Evolutionary conservation across 2,329 filamentous ascomycete species (phyloP), one percentile per base, ranked within the genome.

Genomic region (Pseudomassariella vexata): DNA sequence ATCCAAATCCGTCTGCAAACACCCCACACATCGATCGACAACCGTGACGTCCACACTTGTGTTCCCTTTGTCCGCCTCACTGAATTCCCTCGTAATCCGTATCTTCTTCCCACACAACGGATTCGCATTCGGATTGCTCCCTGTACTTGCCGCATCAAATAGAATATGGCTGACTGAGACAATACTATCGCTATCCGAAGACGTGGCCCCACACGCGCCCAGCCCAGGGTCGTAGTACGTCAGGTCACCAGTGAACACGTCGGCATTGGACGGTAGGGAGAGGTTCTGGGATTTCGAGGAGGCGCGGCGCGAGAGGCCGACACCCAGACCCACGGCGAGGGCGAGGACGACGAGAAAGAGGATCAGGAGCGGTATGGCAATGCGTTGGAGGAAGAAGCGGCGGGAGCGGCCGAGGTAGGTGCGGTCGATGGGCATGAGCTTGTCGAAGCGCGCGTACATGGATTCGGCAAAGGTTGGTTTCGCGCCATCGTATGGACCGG

Each of bases 221-320:
- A 85, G 65, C 4, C 57, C 64, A 0, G 81, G 73, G 12, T 63
- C 60, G 53, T 83, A 89, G 60, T 79, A 89, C 1, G 81, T 86
- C 30, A 85, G 53, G 30, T 85, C 79, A 32, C 80, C 82, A 4
- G 60, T 68, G 46, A 73, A 76, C n/a, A 40, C 29, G 9, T 14
- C 35, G 6, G 22, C 22, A 24, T 39, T 39, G 36, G 35, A 35
- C 9, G 46, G 43, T 11, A 49, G 42, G n/a, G 46, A 44, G 24
- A 50, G 37, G 32, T 42, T 32, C 24, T 34, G 29, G 4, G 28
- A 17, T 15, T 31, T 31, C 10, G 16, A 9, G 6, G 18, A 14
- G 15, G 18, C 22, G 21, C 34, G 45, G 17, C 36, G 41, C 6
- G 46, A 40, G 7, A 52, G 29, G 1, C 48, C 47, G 6, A 52